These are phyloP conservation scores for Solanum piurae DNA, from an alignment of 257 asterid genomes.

Conservation along the genomic window DNA sequence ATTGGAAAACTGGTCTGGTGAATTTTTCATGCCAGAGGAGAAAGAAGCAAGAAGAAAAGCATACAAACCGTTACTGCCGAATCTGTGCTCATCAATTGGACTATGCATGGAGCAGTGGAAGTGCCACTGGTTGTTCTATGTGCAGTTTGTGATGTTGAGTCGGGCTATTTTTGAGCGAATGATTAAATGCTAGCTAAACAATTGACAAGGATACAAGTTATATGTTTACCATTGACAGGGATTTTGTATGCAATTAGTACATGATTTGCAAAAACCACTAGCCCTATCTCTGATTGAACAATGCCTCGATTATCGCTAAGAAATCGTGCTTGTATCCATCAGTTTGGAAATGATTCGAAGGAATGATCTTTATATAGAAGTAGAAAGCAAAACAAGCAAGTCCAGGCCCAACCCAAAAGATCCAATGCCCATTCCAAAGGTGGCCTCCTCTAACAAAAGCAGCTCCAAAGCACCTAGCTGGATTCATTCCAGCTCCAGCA, in stretches of 20 bases:
- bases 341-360: slow-evolving; percentile 38
- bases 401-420: slow-evolving; percentile 66
- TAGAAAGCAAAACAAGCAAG: slow-evolving; percentile 50
- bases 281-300: not conserved
- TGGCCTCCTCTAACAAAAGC: slow-evolving; percentile 71
- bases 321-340: slow-evolving; percentile 56
- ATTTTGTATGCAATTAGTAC: not conserved
- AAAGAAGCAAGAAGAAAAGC: not conserved
- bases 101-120: not conserved
- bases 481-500: slow-evolving; percentile 73
- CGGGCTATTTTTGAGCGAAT: not conserved
- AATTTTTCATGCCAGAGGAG: not conserved
- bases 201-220: not conserved
- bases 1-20: not conserved
- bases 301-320: slow-evolving; percentile 26
- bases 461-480: slow-evolving; percentile 72
- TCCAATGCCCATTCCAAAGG: slow-evolving; percentile 73
- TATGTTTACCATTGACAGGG: not conserved
- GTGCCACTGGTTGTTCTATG: not conserved
- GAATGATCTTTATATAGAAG: slow-evolving; percentile 54
- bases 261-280: not conserved
- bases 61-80: not conserved
- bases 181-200: not conserved
- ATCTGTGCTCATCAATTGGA: not conserved
- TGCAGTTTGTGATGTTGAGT: not conserved